These are phyloP conservation scores for Populus euphratica DNA, from an alignment of 345 rosid genomes.

Conservation along the genomic window DNA sequence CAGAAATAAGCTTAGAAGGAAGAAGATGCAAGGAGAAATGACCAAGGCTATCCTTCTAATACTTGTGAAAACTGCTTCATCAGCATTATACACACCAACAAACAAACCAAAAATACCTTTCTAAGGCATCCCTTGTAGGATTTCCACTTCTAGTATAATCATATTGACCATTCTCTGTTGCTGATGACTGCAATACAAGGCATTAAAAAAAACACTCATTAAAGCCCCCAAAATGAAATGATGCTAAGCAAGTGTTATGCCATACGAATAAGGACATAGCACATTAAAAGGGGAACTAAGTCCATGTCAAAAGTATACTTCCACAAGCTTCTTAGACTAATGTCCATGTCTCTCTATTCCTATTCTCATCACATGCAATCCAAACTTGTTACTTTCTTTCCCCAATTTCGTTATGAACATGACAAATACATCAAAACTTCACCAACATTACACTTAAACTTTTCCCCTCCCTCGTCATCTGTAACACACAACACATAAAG, in stretches of 20 bases:
- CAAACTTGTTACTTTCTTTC: neutral
- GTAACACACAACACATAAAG: neutral
- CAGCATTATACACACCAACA: neutral
- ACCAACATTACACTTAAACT: neutral
- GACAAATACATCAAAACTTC: neutral
- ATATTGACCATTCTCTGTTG: constrained; percentile 70
- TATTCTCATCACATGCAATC: neutral
- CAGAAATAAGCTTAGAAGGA: neutral
- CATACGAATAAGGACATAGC: neutral
- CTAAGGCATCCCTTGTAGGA: constrained; percentile 83
- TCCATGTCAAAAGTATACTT: neutral
- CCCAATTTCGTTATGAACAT: neutral
- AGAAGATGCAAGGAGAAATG: neutral
- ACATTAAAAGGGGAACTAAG: neutral
- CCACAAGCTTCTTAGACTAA: neutral
- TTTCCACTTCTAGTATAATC: constrained; percentile 98
- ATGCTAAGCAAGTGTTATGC: neutral
- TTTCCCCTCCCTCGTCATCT: neutral
- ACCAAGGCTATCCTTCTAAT: neutral
- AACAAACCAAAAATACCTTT: constrained; percentile 46
- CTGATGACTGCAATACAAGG: constrained; percentile 61
- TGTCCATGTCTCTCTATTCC: neutral
- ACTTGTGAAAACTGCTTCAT: constrained; percentile 9
- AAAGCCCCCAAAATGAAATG: neutral
- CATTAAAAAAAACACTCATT: neutral